Conservation (phyloP, 192 early-diverging fungal species). For the Coemansia biformis region DNA sequence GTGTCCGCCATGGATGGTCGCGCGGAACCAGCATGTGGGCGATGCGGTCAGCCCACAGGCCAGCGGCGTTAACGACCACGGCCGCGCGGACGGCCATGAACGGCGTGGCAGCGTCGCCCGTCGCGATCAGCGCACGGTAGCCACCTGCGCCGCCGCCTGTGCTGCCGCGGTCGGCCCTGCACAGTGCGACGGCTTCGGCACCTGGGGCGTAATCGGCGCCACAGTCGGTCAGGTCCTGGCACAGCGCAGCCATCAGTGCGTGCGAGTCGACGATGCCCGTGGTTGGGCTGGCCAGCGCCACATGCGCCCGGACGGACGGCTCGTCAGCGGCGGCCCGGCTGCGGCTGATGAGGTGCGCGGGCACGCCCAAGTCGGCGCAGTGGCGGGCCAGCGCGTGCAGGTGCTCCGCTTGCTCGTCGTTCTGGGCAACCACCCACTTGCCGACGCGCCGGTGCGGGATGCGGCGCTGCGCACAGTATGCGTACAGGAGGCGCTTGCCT, state of each 20-base stretch:
- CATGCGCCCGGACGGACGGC: slow-evolving; percentile 54
- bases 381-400: slow-evolving; percentile 55
- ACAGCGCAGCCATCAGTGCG: slow-evolving; percentile 59
- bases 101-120: slow-evolving; percentile 37
- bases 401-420: slow-evolving; percentile 49
- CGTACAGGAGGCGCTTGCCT: slow-evolving; percentile 68
- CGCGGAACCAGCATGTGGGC: slow-evolving; percentile 42
- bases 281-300: slow-evolving; percentile 60
- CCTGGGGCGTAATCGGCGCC: slow-evolving; percentile 55
- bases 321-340: slow-evolving; percentile 49
- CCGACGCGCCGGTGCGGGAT: slow-evolving; percentile 57
- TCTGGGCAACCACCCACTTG: slow-evolving; percentile 77
- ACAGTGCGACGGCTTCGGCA: slow-evolving; percentile 50
- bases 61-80: slow-evolving; percentile 72
- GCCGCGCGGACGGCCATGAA: slow-evolving; percentile 52
- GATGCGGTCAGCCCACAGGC: slow-evolving; percentile 65
- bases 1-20: slow-evolving; percentile 13
- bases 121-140: slow-evolving; percentile 53
- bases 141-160: no score
- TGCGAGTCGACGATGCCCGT: slow-evolving; percentile 84
- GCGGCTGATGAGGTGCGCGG: slow-evolving; percentile 49
- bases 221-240: slow-evolving; percentile 49
- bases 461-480: slow-evolving; percentile 48
- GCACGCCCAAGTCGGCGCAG: slow-evolving; percentile 52
- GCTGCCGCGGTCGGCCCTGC: slow-evolving; percentile 1